Conservation (phyloP, 352 stramenopile species). For the Halophytophthora batemanensis region DNA sequence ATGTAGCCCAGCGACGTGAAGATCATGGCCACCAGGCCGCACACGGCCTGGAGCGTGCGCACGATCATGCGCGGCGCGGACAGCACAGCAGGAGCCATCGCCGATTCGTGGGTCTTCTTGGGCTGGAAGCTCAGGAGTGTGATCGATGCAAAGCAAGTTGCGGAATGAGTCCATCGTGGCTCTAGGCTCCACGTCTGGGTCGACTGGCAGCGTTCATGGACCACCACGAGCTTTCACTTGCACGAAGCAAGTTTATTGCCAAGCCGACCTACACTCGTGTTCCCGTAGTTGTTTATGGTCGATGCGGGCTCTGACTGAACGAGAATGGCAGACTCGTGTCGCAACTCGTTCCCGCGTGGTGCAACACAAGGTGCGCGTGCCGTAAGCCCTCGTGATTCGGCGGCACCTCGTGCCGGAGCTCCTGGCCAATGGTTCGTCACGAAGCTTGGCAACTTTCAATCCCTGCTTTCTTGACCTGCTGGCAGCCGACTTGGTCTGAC, state of each 20-base stretch:
- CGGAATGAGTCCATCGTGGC: constrained; percentile 2
- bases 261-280: background rate
- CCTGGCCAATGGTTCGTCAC: constrained; percentile 5
- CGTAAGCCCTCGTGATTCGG: constrained; percentile 19
- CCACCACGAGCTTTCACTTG: no score
- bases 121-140: constrained; percentile 6
- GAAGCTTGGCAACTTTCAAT: no score
- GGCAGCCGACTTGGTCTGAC: constrained; percentile 1
- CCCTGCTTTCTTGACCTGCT: background rate
- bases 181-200: no score
- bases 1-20: constrained; percentile 48
- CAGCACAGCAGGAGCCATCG: constrained; percentile 14
- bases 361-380: constrained; percentile 18
- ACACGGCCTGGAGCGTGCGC: constrained; percentile 28
- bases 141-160: constrained; percentile 19
- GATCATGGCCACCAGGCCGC: constrained; percentile 34
- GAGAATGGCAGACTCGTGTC: constrained; percentile 7
- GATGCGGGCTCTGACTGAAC: constrained; percentile 7
- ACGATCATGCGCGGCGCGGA: constrained; percentile 17
- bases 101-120: background rate
- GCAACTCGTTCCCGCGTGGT: constrained; percentile 8
- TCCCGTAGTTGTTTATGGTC: background rate
- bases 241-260: background rate
- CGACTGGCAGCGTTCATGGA: no score
- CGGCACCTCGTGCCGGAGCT: constrained; percentile 14